Base-by-base conservation (phyloP, 2,329 filamentous ascomycete genomes). In the Diaporthe australafricana region DNA sequence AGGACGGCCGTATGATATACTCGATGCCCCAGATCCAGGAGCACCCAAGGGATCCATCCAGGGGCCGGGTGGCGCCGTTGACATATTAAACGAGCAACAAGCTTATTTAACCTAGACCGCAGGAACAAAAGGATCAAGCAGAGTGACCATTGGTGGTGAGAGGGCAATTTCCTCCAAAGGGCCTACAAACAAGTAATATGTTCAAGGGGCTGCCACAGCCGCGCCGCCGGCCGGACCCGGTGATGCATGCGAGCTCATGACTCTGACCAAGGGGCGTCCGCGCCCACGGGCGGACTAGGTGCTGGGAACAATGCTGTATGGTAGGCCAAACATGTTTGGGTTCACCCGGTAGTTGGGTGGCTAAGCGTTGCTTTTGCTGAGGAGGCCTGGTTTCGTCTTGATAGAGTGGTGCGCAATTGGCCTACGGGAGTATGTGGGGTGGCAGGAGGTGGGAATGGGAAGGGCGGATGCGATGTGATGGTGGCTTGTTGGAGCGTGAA, bases 301-400 rank as follows among this genome's bases (percentile, higher is more conserved):
- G 30, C 42, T 25, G 45, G 60, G 42, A n/a, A 42, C 32, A 27
- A 50, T 65, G 60, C 60, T 63, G 30, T 25, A 63, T n/a, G 42
- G 47, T 14, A 30, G 17, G 14, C 3, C 30, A 38, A 50, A 50
- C 20, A 62, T 50, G 27, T 50, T 65, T 50, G 60, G 60, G 45
- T 65, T 35, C 30, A 27, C 60, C 45, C 45, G 60, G 60, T n/a
- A 65, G 20, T n/a, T 20, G 45, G 38, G 30, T 20, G 60, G 30
- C 60, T 14, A 38, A 38, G 60, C 30, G 20, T 48, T 69, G 45
- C 67, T 69, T 69, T 25, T 69, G 53, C 45, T 42, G 53, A 50
- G 32, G 35, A 52, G 32, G 67, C 67, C 42, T 6, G 25, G 67
- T 69, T 69, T 69, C 67, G 67, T 22, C 67, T 69, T 69, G 45